These are phyloP conservation scores for Posidonia australis DNA, from an alignment of 106 monocot genomes.

Conservation along the genomic window DNA sequence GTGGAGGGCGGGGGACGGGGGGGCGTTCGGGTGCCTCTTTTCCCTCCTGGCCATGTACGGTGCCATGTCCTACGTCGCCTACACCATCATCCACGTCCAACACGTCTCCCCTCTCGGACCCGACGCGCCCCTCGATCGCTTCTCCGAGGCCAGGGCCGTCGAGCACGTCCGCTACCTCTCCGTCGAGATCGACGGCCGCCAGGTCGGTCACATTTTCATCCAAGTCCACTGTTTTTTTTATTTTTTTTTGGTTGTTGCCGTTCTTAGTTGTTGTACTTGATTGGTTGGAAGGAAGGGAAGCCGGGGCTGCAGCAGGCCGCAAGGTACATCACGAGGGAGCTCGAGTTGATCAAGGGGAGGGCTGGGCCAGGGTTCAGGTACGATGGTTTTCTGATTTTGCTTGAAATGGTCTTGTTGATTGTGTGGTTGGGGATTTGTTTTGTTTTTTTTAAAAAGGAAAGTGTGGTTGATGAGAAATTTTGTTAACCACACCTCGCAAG, in stretches of 20 bases:
- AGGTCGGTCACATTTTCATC: conserved; percentile 23
- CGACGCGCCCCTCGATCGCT: conserved; percentile 51
- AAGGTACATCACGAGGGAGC: conserved; percentile 59
- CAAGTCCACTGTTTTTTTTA: neutral
- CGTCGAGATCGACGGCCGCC: conserved; percentile 72
- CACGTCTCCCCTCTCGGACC: conserved; percentile 58
- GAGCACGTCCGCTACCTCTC: conserved; percentile 77
- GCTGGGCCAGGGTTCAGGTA: conserved; percentile 70
- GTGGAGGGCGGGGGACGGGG: conserved; percentile 14
- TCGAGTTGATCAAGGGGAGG: conserved; percentile 40
- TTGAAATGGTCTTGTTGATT: neutral
- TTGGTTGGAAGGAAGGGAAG: conserved; percentile 45
- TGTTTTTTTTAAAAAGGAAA: neutral
- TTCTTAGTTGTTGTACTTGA: neutral
- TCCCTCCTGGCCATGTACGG: conserved; percentile 44
- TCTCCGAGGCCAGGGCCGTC: conserved; percentile 83
- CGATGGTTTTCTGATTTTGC: neutral
- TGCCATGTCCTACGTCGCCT: conserved; percentile 38
- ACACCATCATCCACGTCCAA: conserved; percentile 48
- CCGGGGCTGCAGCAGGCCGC: conserved; percentile 82
- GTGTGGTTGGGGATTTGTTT: neutral
- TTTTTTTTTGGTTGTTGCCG: neutral
- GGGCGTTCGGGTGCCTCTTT: conserved; percentile 43
- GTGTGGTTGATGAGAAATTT: no score
- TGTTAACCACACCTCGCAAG: no score